These are phyloP conservation scores for Metschnikowia chrysomelidarum DNA, from an alignment of 805 yeast species.

Conservation along the genomic window DNA sequence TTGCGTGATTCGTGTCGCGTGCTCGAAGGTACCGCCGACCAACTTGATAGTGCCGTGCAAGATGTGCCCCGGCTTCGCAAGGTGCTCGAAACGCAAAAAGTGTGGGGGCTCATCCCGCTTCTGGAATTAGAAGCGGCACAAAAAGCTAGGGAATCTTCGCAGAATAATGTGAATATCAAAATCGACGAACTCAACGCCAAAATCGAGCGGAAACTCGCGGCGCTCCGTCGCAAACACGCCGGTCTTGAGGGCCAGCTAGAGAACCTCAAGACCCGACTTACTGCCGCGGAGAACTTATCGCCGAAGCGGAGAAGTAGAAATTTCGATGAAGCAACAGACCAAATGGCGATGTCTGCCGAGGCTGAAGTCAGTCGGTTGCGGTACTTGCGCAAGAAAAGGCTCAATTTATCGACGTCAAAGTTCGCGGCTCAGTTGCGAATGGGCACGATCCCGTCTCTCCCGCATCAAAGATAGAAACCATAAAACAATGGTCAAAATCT, in stretches of 20 bases:
- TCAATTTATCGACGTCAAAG: not conserved
- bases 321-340: slow-evolving; percentile 7
- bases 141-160: slow-evolving; percentile 39
- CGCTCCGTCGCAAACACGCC: slow-evolving; percentile 31
- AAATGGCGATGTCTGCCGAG: slow-evolving; percentile 27
- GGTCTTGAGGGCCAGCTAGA: slow-evolving; percentile 37
- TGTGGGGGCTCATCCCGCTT: slow-evolving; percentile 53
- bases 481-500: too few relatives aligned
- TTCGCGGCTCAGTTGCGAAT: slow-evolving; percentile 11
- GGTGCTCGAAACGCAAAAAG: slow-evolving; percentile 44
- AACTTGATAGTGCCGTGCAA: slow-evolving; percentile 34
- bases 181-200: slow-evolving; percentile 29
- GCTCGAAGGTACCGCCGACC: slow-evolving; percentile 30
- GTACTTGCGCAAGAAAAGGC: slow-evolving; percentile 39
- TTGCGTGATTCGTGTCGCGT: slow-evolving; percentile 27
- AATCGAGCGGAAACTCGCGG: slow-evolving; percentile 32
- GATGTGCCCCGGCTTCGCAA: slow-evolving; percentile 40
- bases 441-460: slow-evolving; percentile 13
- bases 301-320: slow-evolving; percentile 13
- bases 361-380: slow-evolving; percentile 38
- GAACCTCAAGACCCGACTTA: slow-evolving; percentile 40
- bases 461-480: slow-evolving; percentile 6
- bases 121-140: slow-evolving; percentile 36
- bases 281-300: slow-evolving; percentile 15
- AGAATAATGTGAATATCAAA: slow-evolving; percentile 42